Conservation (phyloP, 2,329 filamentous ascomycete species). For the Penicillium sp. region DNA sequence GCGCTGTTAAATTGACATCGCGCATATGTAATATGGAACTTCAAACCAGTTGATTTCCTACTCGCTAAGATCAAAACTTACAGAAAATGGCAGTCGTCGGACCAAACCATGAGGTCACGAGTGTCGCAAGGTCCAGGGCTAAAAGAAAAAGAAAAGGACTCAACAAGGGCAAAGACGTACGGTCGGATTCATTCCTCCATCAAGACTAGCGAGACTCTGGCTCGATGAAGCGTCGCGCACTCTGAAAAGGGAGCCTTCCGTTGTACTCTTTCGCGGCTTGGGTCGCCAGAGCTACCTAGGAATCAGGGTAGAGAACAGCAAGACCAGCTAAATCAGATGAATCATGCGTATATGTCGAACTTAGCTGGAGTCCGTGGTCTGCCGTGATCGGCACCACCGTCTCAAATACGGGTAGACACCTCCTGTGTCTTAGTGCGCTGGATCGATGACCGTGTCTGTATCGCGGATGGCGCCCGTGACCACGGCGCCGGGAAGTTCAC, state of each 20-base stretch:
- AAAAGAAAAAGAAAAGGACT: constrained; percentile 3
- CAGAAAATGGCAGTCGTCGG: no score
- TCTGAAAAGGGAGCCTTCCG: background rate
- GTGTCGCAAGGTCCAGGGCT: background rate
- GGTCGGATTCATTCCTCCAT: constrained; percentile 5
- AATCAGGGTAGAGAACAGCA: constrained; percentile 30
- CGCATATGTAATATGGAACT: no score
- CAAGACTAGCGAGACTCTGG: background rate
- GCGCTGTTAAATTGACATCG: no score
- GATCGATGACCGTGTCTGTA: constrained; percentile 32
- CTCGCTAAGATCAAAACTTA: no score
- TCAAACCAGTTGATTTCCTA: no score
- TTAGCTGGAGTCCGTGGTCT: constrained; percentile 32
- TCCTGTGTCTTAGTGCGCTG: constrained; percentile 23
- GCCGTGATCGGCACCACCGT: background rate
- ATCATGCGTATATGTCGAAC: constrained; percentile 33
- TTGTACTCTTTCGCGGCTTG: no score
- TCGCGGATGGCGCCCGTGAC: constrained; percentile 32
- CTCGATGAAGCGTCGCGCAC: background rate
- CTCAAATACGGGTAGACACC: constrained; percentile 3
- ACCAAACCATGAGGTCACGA: no score
- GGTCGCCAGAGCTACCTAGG: constrained; percentile 31
- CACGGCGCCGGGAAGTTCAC: constrained; percentile 31
- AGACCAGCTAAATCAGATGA: constrained; percentile 18
- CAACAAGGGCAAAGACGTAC: constrained; percentile 19